Percentiles rank a stretch among this genome's conserved stretches.
phyloP scores from a whole-genome alignment of 202 grass and related monocot species.

The Zizania palustris region DNA sequence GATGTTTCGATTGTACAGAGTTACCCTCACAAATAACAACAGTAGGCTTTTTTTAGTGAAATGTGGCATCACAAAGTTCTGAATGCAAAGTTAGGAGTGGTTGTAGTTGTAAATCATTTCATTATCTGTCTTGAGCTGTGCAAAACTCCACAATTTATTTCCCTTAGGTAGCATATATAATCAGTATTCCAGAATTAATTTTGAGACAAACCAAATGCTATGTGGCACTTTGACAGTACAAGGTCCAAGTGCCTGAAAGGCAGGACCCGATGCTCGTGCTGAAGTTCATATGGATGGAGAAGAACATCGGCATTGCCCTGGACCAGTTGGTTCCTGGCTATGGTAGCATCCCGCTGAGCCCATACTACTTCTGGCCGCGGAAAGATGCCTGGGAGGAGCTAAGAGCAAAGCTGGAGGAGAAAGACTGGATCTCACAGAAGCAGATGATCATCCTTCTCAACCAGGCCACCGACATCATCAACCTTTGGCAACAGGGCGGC shows the following conservation, averaged over 20 bases:
- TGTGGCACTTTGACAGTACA: slow-evolving; percentile 35
- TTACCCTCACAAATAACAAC: background rate
- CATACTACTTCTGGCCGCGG: slow-evolving; percentile 89
- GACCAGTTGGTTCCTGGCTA: slow-evolving; percentile 63
- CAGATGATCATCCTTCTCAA: slow-evolving; percentile 99
- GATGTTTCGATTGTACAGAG: background rate
- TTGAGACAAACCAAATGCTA: background rate
- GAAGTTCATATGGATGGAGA: slow-evolving; percentile 98
- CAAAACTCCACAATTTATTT: background rate
- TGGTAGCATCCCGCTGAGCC: slow-evolving; percentile 77
- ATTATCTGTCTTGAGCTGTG: background rate
- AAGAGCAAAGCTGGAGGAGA: slow-evolving; percentile 83
- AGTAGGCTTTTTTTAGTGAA: background rate
- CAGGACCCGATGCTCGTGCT: slow-evolving; percentile 61
- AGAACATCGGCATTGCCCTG: slow-evolving; percentile 85
- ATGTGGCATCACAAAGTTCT: background rate
- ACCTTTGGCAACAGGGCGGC: slow-evolving; percentile 97
- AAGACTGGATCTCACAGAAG: slow-evolving; percentile 87
- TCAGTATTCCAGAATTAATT: background rate
- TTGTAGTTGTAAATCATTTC: background rate
- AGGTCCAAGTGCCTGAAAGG: slow-evolving; percentile 51
- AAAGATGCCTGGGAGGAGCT: slow-evolving; percentile 98
- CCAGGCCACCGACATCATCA: slow-evolving; percentile 96
- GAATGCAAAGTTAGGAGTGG: background rate
- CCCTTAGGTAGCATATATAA: background rate